Evolutionary conservation across 352 stramenopile genomes (phyloP), one percentile per base, ranked within the genome.

Genomic region (Phytophthora cactorum): DNA sequence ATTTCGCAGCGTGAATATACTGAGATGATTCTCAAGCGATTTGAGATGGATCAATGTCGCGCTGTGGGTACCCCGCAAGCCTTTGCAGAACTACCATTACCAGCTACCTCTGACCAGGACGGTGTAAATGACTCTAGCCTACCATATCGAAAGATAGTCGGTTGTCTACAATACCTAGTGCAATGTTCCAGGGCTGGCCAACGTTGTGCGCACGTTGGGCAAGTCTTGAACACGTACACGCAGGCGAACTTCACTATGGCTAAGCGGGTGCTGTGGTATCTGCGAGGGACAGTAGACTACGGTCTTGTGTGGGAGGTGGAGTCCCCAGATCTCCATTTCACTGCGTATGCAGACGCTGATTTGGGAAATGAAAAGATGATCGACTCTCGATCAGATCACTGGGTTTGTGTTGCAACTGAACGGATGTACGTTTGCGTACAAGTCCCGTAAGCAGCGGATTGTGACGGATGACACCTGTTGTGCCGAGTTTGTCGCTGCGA

Each of bases 401-500:
- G 55, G 55, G 1, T 63, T 46, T 45, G 55, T 63, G 7, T 39
- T 55, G 44, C 44, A 63, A 36, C 4, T 63, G 5, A 55, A 39
- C 32, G 55, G 44, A 2, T 54, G 31, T 15, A 55, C 44, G 4
- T 54, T 41, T 12, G 55, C 45, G 1, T 63, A 50, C 55, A 63
- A 63, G 45, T 50, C 32, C 1, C 15, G 32, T 1, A 52, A 44
- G 17, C 44, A 55, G 22, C 31, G 22, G 28, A 49, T 63, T n/a
- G 45, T 55, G 3, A 55, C 55, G 2, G 55, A 62, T 27, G 41
- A 62, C 54, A 52, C 43, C 1, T 63, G 55, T 27, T 41, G 55
- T 38, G 45, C 22, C 7, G 55, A 55, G 55, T 54, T 63, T 34
- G 45, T 49, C 12, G 55, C 55, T 27, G 54, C 54, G 31, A 62